These are phyloP conservation scores for Nakaseomyces kungkrabaensis DNA, from an alignment of 1,139 yeast genomes.

Conservation along the genomic window DNA sequence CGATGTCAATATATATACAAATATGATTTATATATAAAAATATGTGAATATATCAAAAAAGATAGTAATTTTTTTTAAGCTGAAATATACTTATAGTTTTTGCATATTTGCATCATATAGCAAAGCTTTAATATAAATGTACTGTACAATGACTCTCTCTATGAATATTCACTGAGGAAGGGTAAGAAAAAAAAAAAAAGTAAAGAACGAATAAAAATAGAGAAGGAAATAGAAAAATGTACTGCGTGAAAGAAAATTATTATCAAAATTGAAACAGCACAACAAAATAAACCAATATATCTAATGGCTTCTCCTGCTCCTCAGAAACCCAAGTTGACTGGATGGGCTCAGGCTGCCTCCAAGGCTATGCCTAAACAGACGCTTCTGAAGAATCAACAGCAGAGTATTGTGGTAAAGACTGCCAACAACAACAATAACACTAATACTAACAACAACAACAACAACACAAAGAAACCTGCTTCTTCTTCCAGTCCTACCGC, in stretches of 20 bases:
- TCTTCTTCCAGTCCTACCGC: neutral
- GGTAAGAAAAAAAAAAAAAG: too few species aligned
- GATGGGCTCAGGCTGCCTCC: conserved; percentile 30
- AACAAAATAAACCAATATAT: neutral
- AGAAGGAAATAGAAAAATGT: neutral
- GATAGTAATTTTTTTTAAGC: too few species aligned
- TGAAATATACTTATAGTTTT: too few species aligned
- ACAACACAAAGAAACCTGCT: neutral
- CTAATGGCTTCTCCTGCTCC: conserved; percentile 8
- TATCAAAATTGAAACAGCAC: too few species aligned
- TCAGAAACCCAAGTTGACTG: conserved; percentile 20
- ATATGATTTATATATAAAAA: too few species aligned
- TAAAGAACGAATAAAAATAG: too few species aligned
- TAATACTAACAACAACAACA: neutral
- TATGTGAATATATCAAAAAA: too few species aligned
- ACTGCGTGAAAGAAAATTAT: neutral
- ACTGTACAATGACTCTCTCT: too few species aligned
- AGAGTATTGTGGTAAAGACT: neutral
- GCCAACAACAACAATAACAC: neutral
- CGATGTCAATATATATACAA: too few species aligned
- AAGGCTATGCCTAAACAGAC: conserved; percentile 16
- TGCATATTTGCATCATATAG: too few species aligned
- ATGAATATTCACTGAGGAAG: too few species aligned
- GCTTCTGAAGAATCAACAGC: neutral
- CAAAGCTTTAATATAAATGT: too few species aligned